phyloP scores from a whole-genome alignment of 1,139 yeast species.

The Nematodospora anomalae region DNA sequence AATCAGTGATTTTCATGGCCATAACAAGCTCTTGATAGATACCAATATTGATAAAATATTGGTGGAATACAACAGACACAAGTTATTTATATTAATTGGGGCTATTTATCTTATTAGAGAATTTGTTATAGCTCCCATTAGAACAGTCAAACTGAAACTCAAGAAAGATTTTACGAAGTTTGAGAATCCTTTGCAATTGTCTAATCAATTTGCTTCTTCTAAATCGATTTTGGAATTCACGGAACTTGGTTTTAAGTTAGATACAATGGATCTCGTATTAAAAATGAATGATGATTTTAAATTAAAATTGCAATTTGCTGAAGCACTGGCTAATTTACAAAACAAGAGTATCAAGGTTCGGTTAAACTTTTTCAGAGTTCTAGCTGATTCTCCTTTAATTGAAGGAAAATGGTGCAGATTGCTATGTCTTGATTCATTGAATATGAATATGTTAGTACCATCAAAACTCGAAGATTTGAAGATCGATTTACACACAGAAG shows the following conservation, averaged over 20 bases:
- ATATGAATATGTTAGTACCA: slow-evolving; percentile 14
- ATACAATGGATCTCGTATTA: slow-evolving; percentile 25
- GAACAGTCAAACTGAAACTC: slow-evolving; percentile 22
- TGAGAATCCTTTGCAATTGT: slow-evolving; percentile 5
- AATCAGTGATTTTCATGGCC: slow-evolving; percentile 4
- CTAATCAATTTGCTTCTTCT: background rate
- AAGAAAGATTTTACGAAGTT: slow-evolving; percentile 19
- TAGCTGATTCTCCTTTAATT: slow-evolving; percentile 55
- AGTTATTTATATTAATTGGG: slow-evolving; percentile 55
- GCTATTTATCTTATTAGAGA: slow-evolving; percentile 52
- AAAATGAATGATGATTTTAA: slow-evolving; percentile 50
- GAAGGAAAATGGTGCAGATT: slow-evolving; percentile 53
- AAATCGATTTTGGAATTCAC: slow-evolving; percentile 16
- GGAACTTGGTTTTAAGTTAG: slow-evolving; percentile 20
- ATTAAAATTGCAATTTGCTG: slow-evolving; percentile 46
- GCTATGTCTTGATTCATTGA: slow-evolving; percentile 42
- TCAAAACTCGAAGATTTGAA: slow-evolving; percentile 9
- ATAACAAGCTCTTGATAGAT: slow-evolving; percentile 14
- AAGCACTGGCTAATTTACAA: slow-evolving; percentile 19
- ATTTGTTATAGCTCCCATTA: slow-evolving; percentile 40
- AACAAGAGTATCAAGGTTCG: slow-evolving; percentile 22
- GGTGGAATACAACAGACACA: slow-evolving; percentile 46
- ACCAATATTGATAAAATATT: slow-evolving; percentile 24
- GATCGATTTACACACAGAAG: slow-evolving; percentile 19
- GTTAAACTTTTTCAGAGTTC: slow-evolving; percentile 43